These are phyloP conservation scores for Endocalyx cinctus DNA, from an alignment of 2,329 filamentous ascomycete species.

Conservation along the genomic window DNA sequence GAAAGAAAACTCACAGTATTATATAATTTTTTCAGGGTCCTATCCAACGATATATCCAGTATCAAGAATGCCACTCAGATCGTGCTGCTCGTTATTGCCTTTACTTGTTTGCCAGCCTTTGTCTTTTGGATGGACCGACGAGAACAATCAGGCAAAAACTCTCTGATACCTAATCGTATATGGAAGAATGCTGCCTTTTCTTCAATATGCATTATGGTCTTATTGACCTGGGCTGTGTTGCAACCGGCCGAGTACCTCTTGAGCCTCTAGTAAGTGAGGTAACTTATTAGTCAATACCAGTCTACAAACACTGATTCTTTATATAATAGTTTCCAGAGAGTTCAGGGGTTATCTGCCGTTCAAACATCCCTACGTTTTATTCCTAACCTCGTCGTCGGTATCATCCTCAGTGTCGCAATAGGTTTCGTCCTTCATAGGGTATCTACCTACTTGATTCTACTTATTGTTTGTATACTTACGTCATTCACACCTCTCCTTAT, in stretches of 20 bases:
- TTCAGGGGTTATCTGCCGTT: slow-evolving; percentile 35
- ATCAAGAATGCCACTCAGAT: too few relatives aligned
- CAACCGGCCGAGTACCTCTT: slow-evolving; percentile 40
- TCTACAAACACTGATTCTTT: slow-evolving; percentile 17
- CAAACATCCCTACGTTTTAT: slow-evolving; percentile 37
- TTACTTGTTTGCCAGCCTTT: slow-evolving; percentile 39
- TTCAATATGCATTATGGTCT: slow-evolving; percentile 42
- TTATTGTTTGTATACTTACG: slow-evolving; percentile 37
- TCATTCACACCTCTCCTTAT: slow-evolving; percentile 47
- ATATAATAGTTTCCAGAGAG: slow-evolving; percentile 37
- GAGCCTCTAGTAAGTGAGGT: slow-evolving; percentile 33
- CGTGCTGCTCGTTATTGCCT: slow-evolving; percentile 33
- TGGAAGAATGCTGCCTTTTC: slow-evolving; percentile 52
- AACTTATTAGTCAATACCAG: too few relatives aligned
- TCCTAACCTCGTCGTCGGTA: slow-evolving; percentile 40
- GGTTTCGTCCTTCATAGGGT: slow-evolving; percentile 36
- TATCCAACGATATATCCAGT: too few relatives aligned
- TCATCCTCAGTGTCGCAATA: slow-evolving; percentile 36
- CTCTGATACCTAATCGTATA: slow-evolving; percentile 51
- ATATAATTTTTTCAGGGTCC: too few relatives aligned
- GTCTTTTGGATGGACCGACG: slow-evolving; percentile 34
- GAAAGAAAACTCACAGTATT: too few relatives aligned
- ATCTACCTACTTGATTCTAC: slow-evolving; percentile 32
- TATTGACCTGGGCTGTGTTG: slow-evolving; percentile 36
- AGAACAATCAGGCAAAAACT: slow-evolving; percentile 20